These are phyloP conservation scores for Candida michaelii DNA, from an alignment of 805 yeast genomes.

Conservation along the genomic window DNA sequence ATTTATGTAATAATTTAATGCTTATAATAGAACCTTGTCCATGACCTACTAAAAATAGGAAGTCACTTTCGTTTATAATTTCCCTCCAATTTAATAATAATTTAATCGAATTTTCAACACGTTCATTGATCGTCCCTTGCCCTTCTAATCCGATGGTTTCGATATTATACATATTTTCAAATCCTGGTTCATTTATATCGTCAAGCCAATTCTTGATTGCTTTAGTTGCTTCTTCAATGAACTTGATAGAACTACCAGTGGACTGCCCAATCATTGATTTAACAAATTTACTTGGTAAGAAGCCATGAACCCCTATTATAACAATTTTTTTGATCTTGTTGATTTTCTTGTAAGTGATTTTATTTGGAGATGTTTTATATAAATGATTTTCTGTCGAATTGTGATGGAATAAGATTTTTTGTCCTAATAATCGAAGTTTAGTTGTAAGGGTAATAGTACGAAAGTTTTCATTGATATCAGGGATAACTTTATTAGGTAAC, in stretches of 20 bases:
- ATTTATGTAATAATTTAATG: slow-evolving; percentile 24
- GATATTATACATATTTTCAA: slow-evolving; percentile 21
- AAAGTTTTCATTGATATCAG: slow-evolving; percentile 23
- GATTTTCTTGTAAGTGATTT: slow-evolving; percentile 13
- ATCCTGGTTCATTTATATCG: slow-evolving; percentile 10
- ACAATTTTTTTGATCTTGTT: slow-evolving; percentile 22
- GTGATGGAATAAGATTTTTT: slow-evolving; percentile 22
- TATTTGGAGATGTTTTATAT: slow-evolving; percentile 17
- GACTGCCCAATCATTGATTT: slow-evolving; percentile 34
- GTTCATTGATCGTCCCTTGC: slow-evolving; percentile 31
- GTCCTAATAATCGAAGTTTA: slow-evolving; percentile 22
- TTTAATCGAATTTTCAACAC: slow-evolving; percentile 25
- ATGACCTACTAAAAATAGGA: slow-evolving; percentile 32
- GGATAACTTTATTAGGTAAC: slow-evolving; percentile 14
- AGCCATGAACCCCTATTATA: slow-evolving; percentile 39
- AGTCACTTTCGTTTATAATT: slow-evolving; percentile 28
- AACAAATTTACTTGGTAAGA: slow-evolving; percentile 40
- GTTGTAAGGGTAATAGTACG: slow-evolving; percentile 25
- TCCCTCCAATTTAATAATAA: slow-evolving; percentile 36
- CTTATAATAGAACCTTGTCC: slow-evolving; percentile 36
- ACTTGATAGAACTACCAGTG: slow-evolving; percentile 34
- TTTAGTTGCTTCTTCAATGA: slow-evolving; percentile 28
- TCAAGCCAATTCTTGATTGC: slow-evolving; percentile 31
- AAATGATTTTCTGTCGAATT: slow-evolving; percentile 27
- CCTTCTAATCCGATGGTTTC: slow-evolving; percentile 43